These are phyloP conservation scores for Amoebophrya sp. DNA, from an alignment of 169 alveolate species.

Conservation along the genomic window DNA sequence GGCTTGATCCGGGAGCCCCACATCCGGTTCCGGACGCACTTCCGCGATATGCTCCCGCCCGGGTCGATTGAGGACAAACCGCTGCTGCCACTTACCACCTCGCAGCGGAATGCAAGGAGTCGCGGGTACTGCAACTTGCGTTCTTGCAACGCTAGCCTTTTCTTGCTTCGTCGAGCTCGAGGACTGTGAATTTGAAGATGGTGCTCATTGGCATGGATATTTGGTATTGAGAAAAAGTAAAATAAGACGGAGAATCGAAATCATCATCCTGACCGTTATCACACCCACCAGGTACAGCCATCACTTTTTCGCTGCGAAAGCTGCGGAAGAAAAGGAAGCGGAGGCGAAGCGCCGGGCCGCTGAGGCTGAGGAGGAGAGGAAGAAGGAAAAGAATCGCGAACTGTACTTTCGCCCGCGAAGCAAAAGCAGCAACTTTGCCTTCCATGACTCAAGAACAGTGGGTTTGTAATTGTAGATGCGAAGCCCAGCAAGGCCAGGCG, in stretches of 20 bases:
- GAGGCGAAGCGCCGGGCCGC: neutral
- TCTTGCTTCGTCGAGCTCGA: too few species aligned
- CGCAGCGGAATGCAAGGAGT: neutral
- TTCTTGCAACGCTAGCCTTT: too few species aligned
- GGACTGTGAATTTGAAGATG: too few species aligned
- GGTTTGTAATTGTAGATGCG: too few species aligned
- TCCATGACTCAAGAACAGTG: too few species aligned
- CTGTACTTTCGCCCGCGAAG: neutral
- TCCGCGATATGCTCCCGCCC: slow-evolving; percentile 7
- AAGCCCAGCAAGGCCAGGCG: too few species aligned
- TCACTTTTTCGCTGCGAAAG: neutral
- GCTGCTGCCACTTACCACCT: neutral
- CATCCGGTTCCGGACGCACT: slow-evolving; percentile 20
- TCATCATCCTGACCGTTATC: too few species aligned
- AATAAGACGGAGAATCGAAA: too few species aligned
- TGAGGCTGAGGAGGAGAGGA: neutral
- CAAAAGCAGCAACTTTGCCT: neutral
- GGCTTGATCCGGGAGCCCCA: neutral
- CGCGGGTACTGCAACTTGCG: neutral
- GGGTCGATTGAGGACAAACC: neutral
- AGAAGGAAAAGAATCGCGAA: neutral
- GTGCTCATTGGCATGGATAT: too few species aligned
- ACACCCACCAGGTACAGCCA: too few species aligned
- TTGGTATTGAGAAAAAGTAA: too few species aligned
- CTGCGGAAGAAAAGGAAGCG: neutral